These are phyloP conservation scores for Xanthoparmelia taractica DNA, from an alignment of 495 filamentous ascomycete species.

Conservation along the genomic window DNA sequence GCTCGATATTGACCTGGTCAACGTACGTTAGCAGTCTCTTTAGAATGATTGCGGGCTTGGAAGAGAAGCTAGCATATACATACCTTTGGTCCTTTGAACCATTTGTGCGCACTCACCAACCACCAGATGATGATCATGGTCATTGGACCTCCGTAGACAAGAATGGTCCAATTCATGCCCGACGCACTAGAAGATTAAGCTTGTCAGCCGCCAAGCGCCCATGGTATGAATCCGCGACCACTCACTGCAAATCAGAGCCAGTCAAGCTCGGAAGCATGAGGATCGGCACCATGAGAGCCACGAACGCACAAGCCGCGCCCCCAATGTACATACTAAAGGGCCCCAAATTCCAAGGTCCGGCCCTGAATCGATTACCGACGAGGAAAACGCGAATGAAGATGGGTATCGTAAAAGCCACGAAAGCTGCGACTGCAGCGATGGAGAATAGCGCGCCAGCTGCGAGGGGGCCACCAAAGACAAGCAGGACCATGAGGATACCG, in stretches of 20 bases:
- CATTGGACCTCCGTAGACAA: conserved; percentile 69
- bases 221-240: conserved; percentile 15
- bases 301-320: conserved; percentile 52
- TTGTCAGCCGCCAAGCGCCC: conserved; percentile 9
- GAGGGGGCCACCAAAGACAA: conserved; percentile 59
- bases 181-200: conserved; percentile 15
- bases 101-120: conserved; percentile 59
- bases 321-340: conserved; percentile 55
- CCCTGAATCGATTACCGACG: conserved; percentile 60
- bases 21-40: not conserved
- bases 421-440: conserved; percentile 68
- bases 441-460: conserved; percentile 70
- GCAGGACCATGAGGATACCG: conserved; percentile 55
- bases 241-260: conserved; percentile 48
- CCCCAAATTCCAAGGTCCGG: conserved; percentile 70
- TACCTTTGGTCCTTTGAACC: conserved; percentile 71
- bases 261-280: conserved; percentile 59
- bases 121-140: conserved; percentile 58
- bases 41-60: not conserved
- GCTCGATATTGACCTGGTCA: conserved; percentile 26
- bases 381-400: conserved; percentile 70
- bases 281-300: conserved; percentile 66
- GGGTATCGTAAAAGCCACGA: conserved; percentile 66
- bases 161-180: conserved; percentile 67
- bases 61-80: not conserved